phyloP scores from a whole-genome alignment of 2,329 filamentous ascomycete species.

The Ascocoryne sarcoides region DNA sequence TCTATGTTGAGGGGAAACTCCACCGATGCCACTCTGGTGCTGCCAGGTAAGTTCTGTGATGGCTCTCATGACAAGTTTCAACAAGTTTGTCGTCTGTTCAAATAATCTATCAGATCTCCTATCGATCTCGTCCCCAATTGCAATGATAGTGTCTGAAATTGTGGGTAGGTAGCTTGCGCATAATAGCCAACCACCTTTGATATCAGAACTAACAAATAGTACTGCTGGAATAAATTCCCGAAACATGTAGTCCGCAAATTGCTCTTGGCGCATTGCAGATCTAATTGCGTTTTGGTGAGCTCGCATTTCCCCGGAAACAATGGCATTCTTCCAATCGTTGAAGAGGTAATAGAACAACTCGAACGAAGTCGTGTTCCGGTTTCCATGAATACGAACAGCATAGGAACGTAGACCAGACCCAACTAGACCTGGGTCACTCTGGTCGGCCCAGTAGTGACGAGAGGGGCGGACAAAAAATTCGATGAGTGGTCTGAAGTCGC shows the following conservation, averaged over 20 bases:
- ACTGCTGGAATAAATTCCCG: conserved; percentile 21
- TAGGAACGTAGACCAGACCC: conserved; percentile 24
- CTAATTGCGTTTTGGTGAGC: conserved; percentile 14
- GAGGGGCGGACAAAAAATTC: conserved; percentile 23
- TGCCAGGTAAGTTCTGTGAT: conserved; percentile 2
- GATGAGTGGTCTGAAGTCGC: conserved; percentile 18
- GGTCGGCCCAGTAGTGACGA: conserved; percentile 21
- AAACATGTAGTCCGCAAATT: conserved; percentile 22
- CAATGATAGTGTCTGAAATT: conserved; percentile 7
- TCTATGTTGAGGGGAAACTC: conserved; percentile 10
- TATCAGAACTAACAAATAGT: conserved; percentile 11
- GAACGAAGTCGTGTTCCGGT: conserved; percentile 13
- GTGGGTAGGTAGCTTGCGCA: conserved; percentile 20
- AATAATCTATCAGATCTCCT: conserved; percentile 8
- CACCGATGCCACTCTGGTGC: conserved; percentile 1
- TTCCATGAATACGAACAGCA: conserved; percentile 15
- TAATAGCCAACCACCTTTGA: conserved; percentile 15
- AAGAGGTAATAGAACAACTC: conserved; percentile 25
- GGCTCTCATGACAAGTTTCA: conserved; percentile 20
- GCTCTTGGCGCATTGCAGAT: conserved; percentile 15
- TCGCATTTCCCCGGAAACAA: conserved; percentile 9
- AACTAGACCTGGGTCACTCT: conserved; percentile 23
- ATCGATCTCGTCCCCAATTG: conserved; percentile 6
- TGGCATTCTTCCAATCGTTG: conserved; percentile 21
- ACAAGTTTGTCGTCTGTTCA: conserved; percentile 12